These are phyloP conservation scores for Aspergillus hancockii DNA, from an alignment of 495 filamentous ascomycete species.

Conservation along the genomic window DNA sequence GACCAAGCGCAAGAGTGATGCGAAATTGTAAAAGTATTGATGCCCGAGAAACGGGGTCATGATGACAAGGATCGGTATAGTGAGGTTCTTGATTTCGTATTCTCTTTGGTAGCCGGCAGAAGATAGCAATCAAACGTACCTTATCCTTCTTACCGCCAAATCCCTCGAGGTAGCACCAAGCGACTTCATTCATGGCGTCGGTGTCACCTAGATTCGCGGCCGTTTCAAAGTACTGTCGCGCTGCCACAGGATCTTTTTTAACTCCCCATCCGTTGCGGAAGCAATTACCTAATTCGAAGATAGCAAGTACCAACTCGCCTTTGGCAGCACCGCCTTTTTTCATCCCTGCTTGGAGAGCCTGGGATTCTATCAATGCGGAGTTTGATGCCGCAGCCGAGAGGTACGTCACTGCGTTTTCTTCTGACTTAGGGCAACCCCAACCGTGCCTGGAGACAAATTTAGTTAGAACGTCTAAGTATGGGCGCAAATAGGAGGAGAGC, in stretches of 20 bases:
- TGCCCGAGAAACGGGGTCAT: conserved; percentile 18
- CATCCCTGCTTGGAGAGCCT: conserved; percentile 79
- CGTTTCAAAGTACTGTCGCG: conserved; percentile 93
- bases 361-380: conserved; percentile 79
- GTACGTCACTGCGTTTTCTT: conserved; percentile 74
- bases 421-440: conserved; percentile 80
- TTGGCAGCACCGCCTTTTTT: conserved; percentile 95
- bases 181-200: conserved; percentile 97
- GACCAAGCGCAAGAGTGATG: conserved; percentile 19
- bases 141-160: conserved; percentile 97
- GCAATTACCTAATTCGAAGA: conserved; percentile 91
- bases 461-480: conserved; percentile 3
- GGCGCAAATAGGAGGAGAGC: not conserved
- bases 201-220: conserved; percentile 94
- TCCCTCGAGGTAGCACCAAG: conserved; percentile 93
- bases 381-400: conserved; percentile 89
- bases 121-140: conserved; percentile 58
- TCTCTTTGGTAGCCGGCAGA: conserved; percentile 10
- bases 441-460: conserved; percentile 66
- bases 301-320: conserved; percentile 95
- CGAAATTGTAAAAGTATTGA: conserved; percentile 20
- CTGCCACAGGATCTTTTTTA: conserved; percentile 81
- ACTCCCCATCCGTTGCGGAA: conserved; percentile 98
- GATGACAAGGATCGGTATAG: not conserved
- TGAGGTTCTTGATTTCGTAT: not conserved